Evolutionary conservation across 129 eudicot species (phyloP), one percentile per base, ranked within the genome.

Genomic region (Arctium minus): DNA sequence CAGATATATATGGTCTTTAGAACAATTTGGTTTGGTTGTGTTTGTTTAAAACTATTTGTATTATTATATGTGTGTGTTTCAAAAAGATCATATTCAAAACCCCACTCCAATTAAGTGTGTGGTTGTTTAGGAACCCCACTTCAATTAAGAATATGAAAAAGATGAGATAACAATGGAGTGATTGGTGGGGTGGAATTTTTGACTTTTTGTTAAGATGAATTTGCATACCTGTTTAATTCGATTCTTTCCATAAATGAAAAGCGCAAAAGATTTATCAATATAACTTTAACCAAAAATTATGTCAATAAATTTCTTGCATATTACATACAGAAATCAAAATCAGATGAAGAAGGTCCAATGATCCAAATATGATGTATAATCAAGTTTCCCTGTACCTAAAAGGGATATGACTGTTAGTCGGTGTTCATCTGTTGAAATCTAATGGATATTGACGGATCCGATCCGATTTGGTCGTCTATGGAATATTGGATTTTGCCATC

Each of bases 171-270:
- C 11, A 27, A 65, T 22, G 81, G 75, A 67, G 75, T 79, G 75
- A 79, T 79, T 79, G 76, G 70, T 70, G 83, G 70, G 48, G 27
- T 37, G 69, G 53, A 79, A 60, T 60, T 8, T 70, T 79, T 78
- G 76, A 79, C 83, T 79, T 79, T 79, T 29, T 79, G 36, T 15
- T 31, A 11, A 10, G 82, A 3, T 40, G 8, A 79, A 78, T 65
- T 65, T 78, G 29, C 74, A 30, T 42, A 12, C 15, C 67, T 79
- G 42, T 79, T 70, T 79, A 69, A 69, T 79, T 70, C 68, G 18
- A n/a, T 70, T 44, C 48, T 48, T 48, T 50, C 70, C 40, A 7
- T 56, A 33, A 33, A 76, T 76, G 70, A 76, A 53, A 56, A 76
- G 8, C 8, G 9, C n/a, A 40, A 44, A 37, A 32, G 33, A 33